Percentiles rank a stretch among this genome's conserved stretches.
phyloP scores from a whole-genome alignment of 139 green algal species.

The Marvania coccoides region DNA sequence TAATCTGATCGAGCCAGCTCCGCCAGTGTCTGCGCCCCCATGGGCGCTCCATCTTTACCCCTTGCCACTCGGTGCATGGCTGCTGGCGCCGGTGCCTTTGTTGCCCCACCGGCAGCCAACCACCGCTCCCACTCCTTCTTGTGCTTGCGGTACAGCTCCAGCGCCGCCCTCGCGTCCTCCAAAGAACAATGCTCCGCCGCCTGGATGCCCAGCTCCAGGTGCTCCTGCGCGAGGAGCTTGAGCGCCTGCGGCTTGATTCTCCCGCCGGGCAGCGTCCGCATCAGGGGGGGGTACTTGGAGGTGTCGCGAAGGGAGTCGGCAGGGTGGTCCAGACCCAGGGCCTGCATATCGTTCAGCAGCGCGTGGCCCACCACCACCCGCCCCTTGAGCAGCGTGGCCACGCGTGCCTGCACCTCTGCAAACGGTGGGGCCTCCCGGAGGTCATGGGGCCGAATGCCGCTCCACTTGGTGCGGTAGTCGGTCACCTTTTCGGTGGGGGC shows the following conservation, averaged over 20 bases:
- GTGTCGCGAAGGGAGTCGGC: constrained; percentile 64
- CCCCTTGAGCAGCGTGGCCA: constrained; percentile 52
- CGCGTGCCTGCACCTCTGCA: constrained; percentile 41
- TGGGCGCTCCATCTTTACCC: background rate
- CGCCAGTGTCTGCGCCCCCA: background rate
- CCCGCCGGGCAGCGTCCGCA: constrained; percentile 35
- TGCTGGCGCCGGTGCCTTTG: background rate
- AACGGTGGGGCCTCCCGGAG: constrained; percentile 41
- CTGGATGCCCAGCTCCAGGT: constrained; percentile 65
- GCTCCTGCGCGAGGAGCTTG: constrained; percentile 44
- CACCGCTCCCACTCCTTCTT: constrained; percentile 26
- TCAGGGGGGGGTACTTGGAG: constrained; percentile 60
- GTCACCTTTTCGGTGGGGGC: constrained; percentile 59
- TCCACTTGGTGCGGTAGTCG: constrained; percentile 70
- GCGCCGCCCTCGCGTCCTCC: constrained; percentile 46
- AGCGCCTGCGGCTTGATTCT: constrained; percentile 34
- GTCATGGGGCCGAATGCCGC: constrained; percentile 28
- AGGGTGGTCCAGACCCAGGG: constrained; percentile 72
- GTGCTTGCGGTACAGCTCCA: constrained; percentile 55
- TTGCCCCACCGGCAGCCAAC: background rate
- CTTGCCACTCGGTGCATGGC: no score
- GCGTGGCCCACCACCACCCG: constrained; percentile 80
- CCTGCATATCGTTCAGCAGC: constrained; percentile 73
- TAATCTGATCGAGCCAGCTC: background rate
- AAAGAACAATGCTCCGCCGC: constrained; percentile 54